Evolutionary conservation across 75 land plant genomes (phyloP).

Genomic region (Pinus tabuliformis): DNA sequence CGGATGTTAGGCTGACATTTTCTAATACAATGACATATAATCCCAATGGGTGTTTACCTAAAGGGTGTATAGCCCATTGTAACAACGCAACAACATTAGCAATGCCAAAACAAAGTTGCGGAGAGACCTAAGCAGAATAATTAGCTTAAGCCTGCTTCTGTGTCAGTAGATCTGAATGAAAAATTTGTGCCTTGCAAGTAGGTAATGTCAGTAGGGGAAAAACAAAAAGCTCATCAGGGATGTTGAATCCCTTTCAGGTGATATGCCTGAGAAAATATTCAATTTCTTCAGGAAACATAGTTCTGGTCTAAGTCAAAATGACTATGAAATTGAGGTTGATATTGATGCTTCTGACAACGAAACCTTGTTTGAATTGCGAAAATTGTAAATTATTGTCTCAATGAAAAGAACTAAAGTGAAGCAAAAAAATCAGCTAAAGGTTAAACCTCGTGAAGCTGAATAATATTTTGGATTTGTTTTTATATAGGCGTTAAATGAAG

Average conservation of each 20-base stretch:
- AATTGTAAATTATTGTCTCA: slow-evolving; percentile 54
- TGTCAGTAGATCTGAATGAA: slow-evolving; percentile 13
- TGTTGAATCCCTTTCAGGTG: slow-evolving; percentile 43
- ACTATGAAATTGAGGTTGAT: slow-evolving; percentile 85
- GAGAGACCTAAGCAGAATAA: slow-evolving; percentile 14
- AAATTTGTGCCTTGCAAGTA: slow-evolving; percentile 27
- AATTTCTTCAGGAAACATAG: slow-evolving; percentile 49
- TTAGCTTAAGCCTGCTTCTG: not conserved
- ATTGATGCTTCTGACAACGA: slow-evolving; percentile 73
- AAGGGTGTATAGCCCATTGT: not conserved
- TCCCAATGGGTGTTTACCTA: slow-evolving; percentile 18
- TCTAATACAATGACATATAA: slow-evolving; percentile 87
- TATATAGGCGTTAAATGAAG: no score
- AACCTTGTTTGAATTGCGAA: slow-evolving; percentile 58
- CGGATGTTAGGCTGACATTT: slow-evolving; percentile 92
- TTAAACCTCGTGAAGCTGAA: slow-evolving; percentile 29
- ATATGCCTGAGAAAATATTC: slow-evolving; percentile 59
- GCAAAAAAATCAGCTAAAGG: slow-evolving; percentile 9
- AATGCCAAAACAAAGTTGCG: slow-evolving; percentile 15
- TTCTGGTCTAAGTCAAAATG: slow-evolving; percentile 40
- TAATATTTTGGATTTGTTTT: no score
- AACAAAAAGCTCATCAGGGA: slow-evolving; percentile 43
- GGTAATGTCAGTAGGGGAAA: slow-evolving; percentile 73
- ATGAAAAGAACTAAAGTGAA: slow-evolving; percentile 32
- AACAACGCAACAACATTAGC: no score